Base-by-base conservation (phyloP, 2,329 filamentous ascomycete genomes). In the Sporothrix euskadiensis region DNA sequence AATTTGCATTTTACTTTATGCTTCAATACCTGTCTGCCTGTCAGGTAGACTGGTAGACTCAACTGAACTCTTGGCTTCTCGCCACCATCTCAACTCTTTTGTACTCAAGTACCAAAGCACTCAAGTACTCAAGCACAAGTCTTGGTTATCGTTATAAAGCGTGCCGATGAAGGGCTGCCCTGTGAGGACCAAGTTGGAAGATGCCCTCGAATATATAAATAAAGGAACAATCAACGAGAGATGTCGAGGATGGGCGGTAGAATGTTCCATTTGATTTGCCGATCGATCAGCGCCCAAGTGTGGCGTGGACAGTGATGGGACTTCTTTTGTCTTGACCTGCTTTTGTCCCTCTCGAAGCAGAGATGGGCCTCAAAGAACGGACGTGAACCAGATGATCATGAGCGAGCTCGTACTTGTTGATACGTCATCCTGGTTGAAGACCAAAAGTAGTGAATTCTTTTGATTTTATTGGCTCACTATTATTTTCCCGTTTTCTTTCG, bases 1-100 rank as follows among this genome's bases (percentile, higher is more conserved):
- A 30, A 68, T 68, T n/a, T 68, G 63, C n/a, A 68, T 68, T 68
- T 52, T 19, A 30, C 10, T 52, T 68, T 68, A 68, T 68, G 65
- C 65, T 52, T 68, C 26, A 47, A 9, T 12, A 2, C 22, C 32
- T 26, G 26, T 9, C 16, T 35, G 30, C 44, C 26, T 68, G 26
- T 8, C 44, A 68, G 35, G 26, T 30, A 19, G 10, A 26, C 3
- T 44, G 32, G 26, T 30, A 19, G 10, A 26, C 3, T 44, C 6
- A n/a, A 10, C 39, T 44, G 6, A 9, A 7, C 3, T 65, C 26
- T 12, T 49, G 2, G 41, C 14, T 19, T 26, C 19, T 32, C 14
- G 5, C 63, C 12, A 7, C 12, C 14, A 49, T 32, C 22, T 66
- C 9, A 30, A 6, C 9, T 65, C 35, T 16, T 35, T 22, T 65